These are phyloP conservation scores for Albizia julibrissin DNA, from an alignment of 306 rosid species.

Conservation along the genomic window DNA sequence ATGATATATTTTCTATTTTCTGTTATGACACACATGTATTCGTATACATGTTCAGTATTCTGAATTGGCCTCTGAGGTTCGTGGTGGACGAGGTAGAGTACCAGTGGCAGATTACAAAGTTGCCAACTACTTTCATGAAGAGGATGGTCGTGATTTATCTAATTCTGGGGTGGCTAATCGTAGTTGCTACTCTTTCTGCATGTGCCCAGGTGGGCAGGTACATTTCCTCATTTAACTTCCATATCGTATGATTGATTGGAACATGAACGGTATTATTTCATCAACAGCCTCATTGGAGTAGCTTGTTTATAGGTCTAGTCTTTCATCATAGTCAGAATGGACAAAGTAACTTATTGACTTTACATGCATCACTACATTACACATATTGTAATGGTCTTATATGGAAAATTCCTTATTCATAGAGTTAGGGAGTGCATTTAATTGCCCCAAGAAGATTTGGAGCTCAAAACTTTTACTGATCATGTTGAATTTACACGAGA, in stretches of 20 bases:
- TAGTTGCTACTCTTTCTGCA: slow-evolving; percentile 94
- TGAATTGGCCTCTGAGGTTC: slow-evolving; percentile 82
- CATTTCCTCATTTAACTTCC: slow-evolving; percentile 31
- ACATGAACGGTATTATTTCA: background rate
- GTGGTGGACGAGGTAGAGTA: slow-evolving; percentile 82
- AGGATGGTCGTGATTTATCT: slow-evolving; percentile 37
- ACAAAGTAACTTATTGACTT: background rate
- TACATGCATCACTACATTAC: background rate
- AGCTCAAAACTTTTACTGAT: slow-evolving; percentile 17
- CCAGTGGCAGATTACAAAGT: slow-evolving; percentile 98
- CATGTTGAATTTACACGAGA: background rate
- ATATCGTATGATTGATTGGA: slow-evolving; percentile 27
- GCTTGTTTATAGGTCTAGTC: background rate
- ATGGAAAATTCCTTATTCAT: background rate
- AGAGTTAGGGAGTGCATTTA: slow-evolving; percentile 7
- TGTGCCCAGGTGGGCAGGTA: slow-evolving; percentile 99
- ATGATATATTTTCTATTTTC: slow-evolving; percentile 8
- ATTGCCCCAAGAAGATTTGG: slow-evolving; percentile 2
- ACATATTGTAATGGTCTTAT: background rate
- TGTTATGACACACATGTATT: slow-evolving; percentile 29
- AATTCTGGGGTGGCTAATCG: slow-evolving; percentile 48
- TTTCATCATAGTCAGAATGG: background rate
- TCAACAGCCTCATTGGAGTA: background rate
- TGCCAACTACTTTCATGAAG: slow-evolving; percentile 57
- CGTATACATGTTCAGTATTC: slow-evolving; percentile 64